These are phyloP conservation scores for Sclerotinia subarctica DNA, from an alignment of 2,329 filamentous ascomycete genomes.

Conservation along the genomic window DNA sequence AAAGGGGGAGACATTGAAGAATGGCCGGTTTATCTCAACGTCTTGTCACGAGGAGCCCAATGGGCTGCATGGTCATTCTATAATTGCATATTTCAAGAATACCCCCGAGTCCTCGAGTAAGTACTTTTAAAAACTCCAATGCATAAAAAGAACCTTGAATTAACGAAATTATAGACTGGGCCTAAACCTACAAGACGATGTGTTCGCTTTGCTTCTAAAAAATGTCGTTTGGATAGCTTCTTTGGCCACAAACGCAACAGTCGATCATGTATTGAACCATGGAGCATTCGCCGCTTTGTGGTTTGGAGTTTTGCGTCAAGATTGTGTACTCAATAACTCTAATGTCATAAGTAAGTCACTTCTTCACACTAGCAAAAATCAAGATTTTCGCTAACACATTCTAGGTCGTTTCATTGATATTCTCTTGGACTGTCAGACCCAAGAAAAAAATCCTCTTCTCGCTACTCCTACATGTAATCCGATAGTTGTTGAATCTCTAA, in stretches of 20 bases:
- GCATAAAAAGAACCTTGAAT: neutral
- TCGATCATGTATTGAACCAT: constrained; percentile 18
- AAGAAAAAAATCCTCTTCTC: constrained; percentile 27
- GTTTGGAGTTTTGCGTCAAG: constrained; percentile 29
- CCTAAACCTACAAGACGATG: constrained; percentile 22
- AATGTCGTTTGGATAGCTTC: constrained; percentile 35
- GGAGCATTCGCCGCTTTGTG: constrained; percentile 31
- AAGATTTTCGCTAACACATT: constrained; percentile 12
- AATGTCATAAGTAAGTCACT: constrained; percentile 29
- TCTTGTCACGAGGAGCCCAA: constrained; percentile 23
- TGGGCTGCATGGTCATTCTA: constrained; percentile 31
- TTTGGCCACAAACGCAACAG: constrained; percentile 13
- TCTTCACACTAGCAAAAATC: neutral
- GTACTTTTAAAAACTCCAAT: constrained; percentile 1
- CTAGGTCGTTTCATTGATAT: constrained; percentile 35
- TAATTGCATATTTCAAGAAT: constrained; percentile 33
- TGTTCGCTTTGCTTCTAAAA: constrained; percentile 29
- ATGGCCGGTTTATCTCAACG: constrained; percentile 20
- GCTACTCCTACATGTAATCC: constrained; percentile 26
- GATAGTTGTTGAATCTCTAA: constrained; percentile 33
- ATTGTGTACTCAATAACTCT: constrained; percentile 30
- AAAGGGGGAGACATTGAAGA: constrained; percentile 1
- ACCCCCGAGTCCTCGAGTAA: constrained; percentile 33
- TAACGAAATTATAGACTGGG: constrained; percentile 29
- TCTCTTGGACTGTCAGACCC: constrained; percentile 28